Evolutionary conservation across 177 flowering plant species (phyloP).

Genomic region (Vitis hybrid): DNA sequence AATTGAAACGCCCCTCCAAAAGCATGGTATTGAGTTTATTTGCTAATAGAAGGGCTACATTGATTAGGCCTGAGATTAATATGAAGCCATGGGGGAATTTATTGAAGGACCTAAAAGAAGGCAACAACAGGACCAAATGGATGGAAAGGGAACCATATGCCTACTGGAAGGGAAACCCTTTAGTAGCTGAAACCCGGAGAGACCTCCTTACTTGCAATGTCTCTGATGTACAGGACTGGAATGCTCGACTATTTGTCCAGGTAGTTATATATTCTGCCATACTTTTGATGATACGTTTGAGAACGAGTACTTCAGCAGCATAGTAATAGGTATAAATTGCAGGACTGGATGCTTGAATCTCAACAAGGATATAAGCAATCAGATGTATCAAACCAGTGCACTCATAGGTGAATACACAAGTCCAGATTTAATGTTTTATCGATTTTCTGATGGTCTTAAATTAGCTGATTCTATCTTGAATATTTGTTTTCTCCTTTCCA

Average conservation of each 20-base stretch:
- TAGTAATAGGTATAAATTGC: background rate
- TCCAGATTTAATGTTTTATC: too few species aligned
- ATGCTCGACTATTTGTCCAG: constrained; percentile 32
- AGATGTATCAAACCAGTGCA: constrained; percentile 27
- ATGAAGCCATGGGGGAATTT: constrained; percentile 37
- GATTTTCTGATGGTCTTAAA: background rate
- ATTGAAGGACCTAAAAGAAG: constrained; percentile 23
- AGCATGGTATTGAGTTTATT: background rate
- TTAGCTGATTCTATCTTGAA: background rate
- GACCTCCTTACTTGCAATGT: constrained; percentile 37
- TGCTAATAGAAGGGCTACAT: background rate
- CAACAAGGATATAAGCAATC: constrained; percentile 27
- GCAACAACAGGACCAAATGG: constrained; percentile 29
- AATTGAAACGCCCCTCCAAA: too few species aligned
- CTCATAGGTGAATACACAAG: constrained; percentile 16
- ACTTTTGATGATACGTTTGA: too few species aligned
- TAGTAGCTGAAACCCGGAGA: constrained; percentile 16
- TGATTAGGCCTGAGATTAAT: constrained; percentile 31
- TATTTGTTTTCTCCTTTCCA: background rate
- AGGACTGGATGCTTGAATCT: constrained; percentile 28
- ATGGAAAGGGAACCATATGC: constrained; percentile 31
- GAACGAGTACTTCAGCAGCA: too few species aligned
- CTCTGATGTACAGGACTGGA: constrained; percentile 29
- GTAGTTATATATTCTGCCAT: constrained; percentile 7
- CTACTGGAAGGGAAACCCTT: constrained; percentile 40